These are phyloP conservation scores for Botryotinia narcissicola DNA, from an alignment of 2,329 filamentous ascomycete species.

Conservation along the genomic window DNA sequence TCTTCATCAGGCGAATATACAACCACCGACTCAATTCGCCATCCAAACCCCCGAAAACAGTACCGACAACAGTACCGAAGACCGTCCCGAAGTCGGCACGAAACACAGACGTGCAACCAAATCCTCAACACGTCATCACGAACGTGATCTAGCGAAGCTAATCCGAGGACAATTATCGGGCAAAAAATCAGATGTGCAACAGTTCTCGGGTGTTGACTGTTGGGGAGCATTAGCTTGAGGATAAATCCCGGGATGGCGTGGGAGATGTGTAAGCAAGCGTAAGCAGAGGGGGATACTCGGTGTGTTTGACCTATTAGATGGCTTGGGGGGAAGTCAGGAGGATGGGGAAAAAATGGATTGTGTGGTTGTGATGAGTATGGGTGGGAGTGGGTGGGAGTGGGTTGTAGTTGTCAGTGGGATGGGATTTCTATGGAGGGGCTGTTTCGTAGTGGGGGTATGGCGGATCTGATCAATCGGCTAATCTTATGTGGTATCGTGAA, in stretches of 20 bases:
- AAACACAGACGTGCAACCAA: not conserved
- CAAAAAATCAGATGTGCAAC: not conserved
- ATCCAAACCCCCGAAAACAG: not conserved
- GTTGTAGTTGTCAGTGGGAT: not conserved
- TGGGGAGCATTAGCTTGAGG: not conserved
- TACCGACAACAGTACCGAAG: not conserved
- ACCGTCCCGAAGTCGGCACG: conserved; percentile 4
- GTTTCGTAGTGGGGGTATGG: not conserved
- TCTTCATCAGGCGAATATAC: no score
- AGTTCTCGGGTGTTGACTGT: not conserved
- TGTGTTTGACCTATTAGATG: not conserved
- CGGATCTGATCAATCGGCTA: not conserved
- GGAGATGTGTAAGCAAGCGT: not conserved
- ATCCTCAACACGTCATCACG: not conserved
- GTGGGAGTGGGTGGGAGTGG: not conserved
- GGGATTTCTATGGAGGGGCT: not conserved
- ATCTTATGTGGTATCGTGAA: not conserved
- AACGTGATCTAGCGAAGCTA: not conserved
- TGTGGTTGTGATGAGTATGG: not conserved
- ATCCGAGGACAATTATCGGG: not conserved
- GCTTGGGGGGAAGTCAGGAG: not conserved
- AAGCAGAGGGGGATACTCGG: not conserved
- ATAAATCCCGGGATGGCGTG: not conserved
- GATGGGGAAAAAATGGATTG: not conserved
- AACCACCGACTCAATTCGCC: not conserved